Evolutionary conservation across 441 rosid species (phyloP), one percentile per base, ranked within the genome.

Genomic region (Sinapis alba): DNA sequence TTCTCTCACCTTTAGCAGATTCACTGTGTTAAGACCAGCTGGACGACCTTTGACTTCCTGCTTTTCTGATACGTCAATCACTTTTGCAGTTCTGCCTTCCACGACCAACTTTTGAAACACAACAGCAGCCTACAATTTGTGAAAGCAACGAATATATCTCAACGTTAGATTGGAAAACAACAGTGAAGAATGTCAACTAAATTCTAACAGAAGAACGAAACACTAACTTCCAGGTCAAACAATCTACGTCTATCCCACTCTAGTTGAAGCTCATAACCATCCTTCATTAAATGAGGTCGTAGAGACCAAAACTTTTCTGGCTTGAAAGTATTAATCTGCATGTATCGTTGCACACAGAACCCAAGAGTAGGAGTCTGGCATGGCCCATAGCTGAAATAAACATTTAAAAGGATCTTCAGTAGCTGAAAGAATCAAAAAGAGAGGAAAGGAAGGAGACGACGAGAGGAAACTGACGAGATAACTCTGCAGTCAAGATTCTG

Each of bases 341-440:
- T 79, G 85, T 92, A 84, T 5, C 97, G 90, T 76, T 90, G 97
- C 62, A 94, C 99, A 69, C 99, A 92, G 64, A 92, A 94, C 76
- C 99, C 99, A 71, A 94, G 99, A 12, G 97, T 94, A 67, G 97
- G 99, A 72, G 96, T 92, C 83, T 94, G 99, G 76, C 97, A 92
- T 56, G 99, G 99, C 43, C 99, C 97, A 73, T 94, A 92, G 27
- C 98, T 94, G 95, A 79, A 86, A 85, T 26, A 82, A 75, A 74
- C 57, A 83, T 62, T 65, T 36, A 54, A 19, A 13, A 69, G 61
- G 70, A 56, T 20, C 82, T 71, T 71, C 71, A 60, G 58, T 53
- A 34, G 75, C 23, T 56, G 20, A 32, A 26, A 57, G n/a, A 59
- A 7, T 11, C 43, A 28, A 62, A 71, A 51, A 62, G n/a, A 19